These are phyloP conservation scores for Parascedosporium putredinis DNA, from an alignment of 2,329 filamentous ascomycete genomes.

Conservation along the genomic window DNA sequence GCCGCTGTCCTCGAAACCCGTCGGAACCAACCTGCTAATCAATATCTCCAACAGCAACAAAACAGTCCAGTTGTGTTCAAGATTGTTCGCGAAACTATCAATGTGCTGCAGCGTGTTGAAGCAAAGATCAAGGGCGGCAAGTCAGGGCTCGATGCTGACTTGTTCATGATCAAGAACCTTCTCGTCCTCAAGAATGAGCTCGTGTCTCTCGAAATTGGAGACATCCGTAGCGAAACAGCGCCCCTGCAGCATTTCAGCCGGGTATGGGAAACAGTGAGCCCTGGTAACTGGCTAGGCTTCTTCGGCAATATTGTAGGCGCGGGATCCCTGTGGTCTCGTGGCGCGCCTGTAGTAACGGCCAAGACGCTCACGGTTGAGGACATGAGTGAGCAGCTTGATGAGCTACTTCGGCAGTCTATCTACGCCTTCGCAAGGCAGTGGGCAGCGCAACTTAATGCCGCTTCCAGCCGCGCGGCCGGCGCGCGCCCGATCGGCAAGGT, in stretches of 20 bases:
- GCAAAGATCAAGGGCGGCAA: slow-evolving; percentile 55
- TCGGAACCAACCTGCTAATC: slow-evolving; percentile 11
- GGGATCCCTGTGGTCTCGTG: slow-evolving; percentile 35
- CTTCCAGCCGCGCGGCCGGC: slow-evolving; percentile 34
- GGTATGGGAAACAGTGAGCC: slow-evolving; percentile 54
- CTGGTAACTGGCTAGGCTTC: slow-evolving; percentile 47
- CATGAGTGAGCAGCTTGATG: slow-evolving; percentile 55
- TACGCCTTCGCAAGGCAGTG: slow-evolving; percentile 53
- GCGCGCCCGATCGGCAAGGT: slow-evolving; percentile 40
- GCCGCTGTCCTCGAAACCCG: too few relatives aligned
- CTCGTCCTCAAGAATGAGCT: slow-evolving; percentile 94
- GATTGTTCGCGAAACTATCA: slow-evolving; percentile 83
- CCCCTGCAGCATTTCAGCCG: slow-evolving; percentile 52
- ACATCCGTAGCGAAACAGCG: slow-evolving; percentile 40
- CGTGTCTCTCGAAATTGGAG: slow-evolving; percentile 85
- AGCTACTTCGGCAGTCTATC: slow-evolving; percentile 51
- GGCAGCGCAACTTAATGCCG: slow-evolving; percentile 40
- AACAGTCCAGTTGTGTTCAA: slow-evolving; percentile 48
- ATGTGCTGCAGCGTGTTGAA: slow-evolving; percentile 70
- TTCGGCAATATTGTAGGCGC: slow-evolving; percentile 43
- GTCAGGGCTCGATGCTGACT: slow-evolving; percentile 58
- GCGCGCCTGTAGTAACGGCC: slow-evolving; percentile 22
- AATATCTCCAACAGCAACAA: slow-evolving; percentile 28
- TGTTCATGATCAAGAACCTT: slow-evolving; percentile 92
- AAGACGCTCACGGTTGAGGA: slow-evolving; percentile 39